phyloP scores from a whole-genome alignment of 1,284 basidiomycete species.

The Cystobasidium pallidum region DNA sequence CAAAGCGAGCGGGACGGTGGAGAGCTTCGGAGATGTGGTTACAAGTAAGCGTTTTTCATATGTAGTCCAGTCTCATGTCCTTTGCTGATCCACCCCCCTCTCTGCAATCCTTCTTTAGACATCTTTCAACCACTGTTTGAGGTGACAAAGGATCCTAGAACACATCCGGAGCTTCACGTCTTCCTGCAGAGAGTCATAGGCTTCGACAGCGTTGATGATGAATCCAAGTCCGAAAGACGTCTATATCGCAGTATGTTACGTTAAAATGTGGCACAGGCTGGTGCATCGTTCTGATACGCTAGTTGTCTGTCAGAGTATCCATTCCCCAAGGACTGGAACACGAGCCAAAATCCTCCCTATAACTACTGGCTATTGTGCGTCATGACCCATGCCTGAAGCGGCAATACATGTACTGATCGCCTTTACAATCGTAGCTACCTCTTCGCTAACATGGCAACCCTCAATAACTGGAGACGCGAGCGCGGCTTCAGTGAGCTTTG shows the following conservation, averaged over 20 bases:
- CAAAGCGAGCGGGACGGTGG: slow-evolving; percentile 81
- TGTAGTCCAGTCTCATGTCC: too few species aligned
- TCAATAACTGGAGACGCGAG: slow-evolving; percentile 86
- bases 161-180: slow-evolving; percentile 91
- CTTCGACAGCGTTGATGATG: slow-evolving; percentile 97
- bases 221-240: slow-evolving; percentile 88
- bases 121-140: slow-evolving; percentile 93
- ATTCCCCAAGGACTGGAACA: slow-evolving; percentile 87
- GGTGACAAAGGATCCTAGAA: slow-evolving; percentile 86
- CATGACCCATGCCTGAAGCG: slow-evolving; percentile 17
- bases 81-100: too few species aligned
- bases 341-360: slow-evolving; percentile 86
- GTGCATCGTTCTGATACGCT: background rate
- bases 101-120: slow-evolving; percentile 64
- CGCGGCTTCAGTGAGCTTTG: slow-evolving; percentile 82
- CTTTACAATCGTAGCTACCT: slow-evolving; percentile 70
- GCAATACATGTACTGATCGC: background rate
- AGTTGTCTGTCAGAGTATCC: slow-evolving; percentile 69
- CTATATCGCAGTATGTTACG: slow-evolving; percentile 64
- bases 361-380: slow-evolving; percentile 70
- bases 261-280: background rate
- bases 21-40: slow-evolving; percentile 90
- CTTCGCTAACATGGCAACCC: slow-evolving; percentile 91
- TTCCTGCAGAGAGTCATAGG: slow-evolving; percentile 95
- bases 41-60: slow-evolving; percentile 66